Evolutionary conservation across 306 rosid species (phyloP), one percentile per base, ranked within the genome.

Genomic region (Coriaria nepalensis): DNA sequence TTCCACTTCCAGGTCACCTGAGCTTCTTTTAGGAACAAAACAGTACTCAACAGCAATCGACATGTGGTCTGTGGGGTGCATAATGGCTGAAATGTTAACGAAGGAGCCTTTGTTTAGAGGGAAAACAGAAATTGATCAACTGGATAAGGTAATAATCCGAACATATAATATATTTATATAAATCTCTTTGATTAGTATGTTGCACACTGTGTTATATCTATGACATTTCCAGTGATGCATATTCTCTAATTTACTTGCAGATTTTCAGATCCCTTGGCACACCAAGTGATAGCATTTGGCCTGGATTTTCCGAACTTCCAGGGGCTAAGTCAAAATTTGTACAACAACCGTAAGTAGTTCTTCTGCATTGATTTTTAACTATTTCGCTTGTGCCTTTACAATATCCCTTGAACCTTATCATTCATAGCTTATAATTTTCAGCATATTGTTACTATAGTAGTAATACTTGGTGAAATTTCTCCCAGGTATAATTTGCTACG

Each of bases 1-100:
- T 57, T 38, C 11, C 13, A 12, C 4, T 8, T 48, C 10, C 37
- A 44, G 98, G 52, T 94, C 98, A 13, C 98, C 98, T 46, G 98
- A 92, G 60, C 77, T 92, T 13, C 66, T 92, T 36, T 47, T 92
- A 29, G 96, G 96, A 0, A 45, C 76, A 14, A 77, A 69, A 46
- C 78, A 82, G 57, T 92, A 92, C 72, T 92, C 98, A 6, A 92
- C 93, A 2, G 96, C 98, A 6, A 73, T 92, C 65, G 98, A 92
- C 57, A 73, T 92, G 94, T 92, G 98, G 98, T 92, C 98, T 0
- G 76, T 85, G 40, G 98, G 98, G 14, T 92, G 98, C 54, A 79
- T 92, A 70, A 81, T 92, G 96, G 96, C 93, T 6, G 98, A 92
- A 57, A 55, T 85, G 59, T 42, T 92, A 63, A 73, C 86, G 0